Percentiles rank a stretch among this genome's conserved stretches.
Conservation (phyloP, 2,329 filamentous ascomycete genomes). For the Hypoxylon sp. region DNA sequence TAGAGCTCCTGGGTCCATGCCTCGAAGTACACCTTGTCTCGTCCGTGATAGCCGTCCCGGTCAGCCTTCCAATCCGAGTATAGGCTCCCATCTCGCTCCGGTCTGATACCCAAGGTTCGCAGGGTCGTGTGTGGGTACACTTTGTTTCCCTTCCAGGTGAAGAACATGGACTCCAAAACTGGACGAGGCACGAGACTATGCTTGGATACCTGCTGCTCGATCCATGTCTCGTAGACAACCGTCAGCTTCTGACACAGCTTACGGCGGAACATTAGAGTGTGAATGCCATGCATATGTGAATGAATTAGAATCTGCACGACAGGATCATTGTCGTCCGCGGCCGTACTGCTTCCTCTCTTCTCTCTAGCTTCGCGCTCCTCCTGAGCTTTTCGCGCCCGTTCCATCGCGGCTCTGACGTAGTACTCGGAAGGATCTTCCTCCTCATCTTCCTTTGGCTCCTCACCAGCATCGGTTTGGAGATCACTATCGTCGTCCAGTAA, state of each 20-base stretch:
- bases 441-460: conserved; percentile 30
- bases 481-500: conserved; percentile 35
- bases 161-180: conserved; percentile 69
- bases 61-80: conserved; percentile 50
- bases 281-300: conserved; percentile 72
- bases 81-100: conserved; percentile 59
- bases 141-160: conserved; percentile 81
- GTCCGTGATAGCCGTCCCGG: conserved; percentile 61
- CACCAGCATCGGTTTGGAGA: conserved; percentile 45
- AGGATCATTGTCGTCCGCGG: conserved; percentile 55
- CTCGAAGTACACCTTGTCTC: conserved; percentile 77
- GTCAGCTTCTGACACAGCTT: conserved; percentile 76
- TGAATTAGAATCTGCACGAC: conserved; percentile 75
- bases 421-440: conserved; percentile 60
- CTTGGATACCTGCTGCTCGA: conserved; percentile 68
- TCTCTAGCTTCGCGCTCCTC: conserved; percentile 44
- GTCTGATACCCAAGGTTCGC: conserved; percentile 71
- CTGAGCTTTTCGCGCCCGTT: conserved; percentile 49
- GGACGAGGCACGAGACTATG: conserved; percentile 56
- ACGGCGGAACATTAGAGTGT: conserved; percentile 72
- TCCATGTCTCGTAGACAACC: conserved; percentile 77
- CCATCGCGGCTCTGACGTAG: conserved; percentile 60
- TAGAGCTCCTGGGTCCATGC: conserved; percentile 79
- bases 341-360: conserved; percentile 26
- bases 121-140: conserved; percentile 84